phyloP scores from a whole-genome alignment of 805 yeast species.

The Nakazawaea siamensis region DNA sequence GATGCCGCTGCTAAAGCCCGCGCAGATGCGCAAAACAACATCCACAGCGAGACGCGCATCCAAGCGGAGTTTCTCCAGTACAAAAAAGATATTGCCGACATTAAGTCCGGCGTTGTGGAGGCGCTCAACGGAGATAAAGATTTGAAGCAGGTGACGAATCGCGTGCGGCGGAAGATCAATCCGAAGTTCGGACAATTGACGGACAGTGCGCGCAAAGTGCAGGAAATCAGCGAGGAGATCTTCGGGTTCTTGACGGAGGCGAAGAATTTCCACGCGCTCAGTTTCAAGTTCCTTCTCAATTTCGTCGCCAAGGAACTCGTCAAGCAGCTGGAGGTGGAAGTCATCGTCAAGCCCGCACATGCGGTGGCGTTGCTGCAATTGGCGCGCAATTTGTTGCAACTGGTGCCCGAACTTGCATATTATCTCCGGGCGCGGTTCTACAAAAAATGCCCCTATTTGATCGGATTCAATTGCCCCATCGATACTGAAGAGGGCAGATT shows the following conservation, averaged over 20 bases:
- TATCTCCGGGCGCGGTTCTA: slow-evolving; percentile 71
- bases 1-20: slow-evolving; percentile 4
- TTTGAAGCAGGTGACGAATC: slow-evolving; percentile 45
- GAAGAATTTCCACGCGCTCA: slow-evolving; percentile 33
- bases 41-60: slow-evolving; percentile 26
- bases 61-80: slow-evolving; percentile 38
- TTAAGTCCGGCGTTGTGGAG: slow-evolving; percentile 51
- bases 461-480: slow-evolving; percentile 71
- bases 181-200: slow-evolving; percentile 92
- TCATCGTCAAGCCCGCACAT: slow-evolving; percentile 66
- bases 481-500: slow-evolving; percentile 77
- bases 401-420: slow-evolving; percentile 42
- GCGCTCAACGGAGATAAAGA: slow-evolving; percentile 35
- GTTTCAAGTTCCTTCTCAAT: slow-evolving; percentile 69
- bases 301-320: slow-evolving; percentile 80
- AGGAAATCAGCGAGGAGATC: slow-evolving; percentile 42
- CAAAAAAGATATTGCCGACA: slow-evolving; percentile 43
- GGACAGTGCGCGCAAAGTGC: slow-evolving; percentile 54
- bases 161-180: slow-evolving; percentile 68
- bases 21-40: slow-evolving; percentile 17
- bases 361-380: slow-evolving; percentile 75
- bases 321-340: slow-evolving; percentile 90
- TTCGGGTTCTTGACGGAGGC: slow-evolving; percentile 40
- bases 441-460: slow-evolving; percentile 82
- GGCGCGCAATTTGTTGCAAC: slow-evolving; percentile 42